Percentiles rank a stretch among this genome's conserved stretches.
Conservation (phyloP, 2,329 filamentous ascomycete species). For the Fusarium abutilonis region DNA sequence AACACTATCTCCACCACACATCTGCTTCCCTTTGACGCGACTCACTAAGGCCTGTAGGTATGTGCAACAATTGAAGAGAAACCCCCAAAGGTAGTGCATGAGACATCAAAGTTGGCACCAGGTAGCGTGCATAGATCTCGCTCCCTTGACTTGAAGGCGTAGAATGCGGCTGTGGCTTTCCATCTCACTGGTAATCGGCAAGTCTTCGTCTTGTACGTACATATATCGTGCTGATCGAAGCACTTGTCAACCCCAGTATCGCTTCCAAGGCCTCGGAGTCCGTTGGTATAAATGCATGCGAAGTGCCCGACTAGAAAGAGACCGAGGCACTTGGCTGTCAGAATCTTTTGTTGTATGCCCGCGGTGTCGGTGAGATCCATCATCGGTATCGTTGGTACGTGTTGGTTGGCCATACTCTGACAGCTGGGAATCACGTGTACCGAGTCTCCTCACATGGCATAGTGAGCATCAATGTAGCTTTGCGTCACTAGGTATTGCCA, state of each 20-base stretch:
- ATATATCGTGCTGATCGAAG: not conserved
- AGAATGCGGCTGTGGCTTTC: constrained; percentile 1
- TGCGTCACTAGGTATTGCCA: not conserved
- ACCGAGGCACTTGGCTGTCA: no score
- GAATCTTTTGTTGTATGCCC: no score
- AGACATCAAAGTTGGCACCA: constrained; percentile 6
- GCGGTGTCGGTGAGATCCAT: no score
- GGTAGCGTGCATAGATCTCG: not conserved
- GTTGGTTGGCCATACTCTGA: no score
- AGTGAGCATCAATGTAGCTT: not conserved
- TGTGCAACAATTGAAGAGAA: not conserved
- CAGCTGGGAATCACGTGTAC: no score
- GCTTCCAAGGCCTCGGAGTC: no score
- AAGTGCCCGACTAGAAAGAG: no score
- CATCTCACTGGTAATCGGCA: not conserved
- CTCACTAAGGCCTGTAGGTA: not conserved
- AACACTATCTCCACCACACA: not conserved
- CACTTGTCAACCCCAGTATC: no score
- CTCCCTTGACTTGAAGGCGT: not conserved
- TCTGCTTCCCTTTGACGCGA: not conserved
- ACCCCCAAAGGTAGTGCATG: not conserved
- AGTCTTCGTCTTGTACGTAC: not conserved
- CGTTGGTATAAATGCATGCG: no score
- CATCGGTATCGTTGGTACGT: no score
- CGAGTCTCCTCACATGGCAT: no score